Percentiles rank a stretch among this genome's conserved stretches.
Conservation (phyloP, 257 asterid genomes). For the Scutellaria barbata region DNA sequence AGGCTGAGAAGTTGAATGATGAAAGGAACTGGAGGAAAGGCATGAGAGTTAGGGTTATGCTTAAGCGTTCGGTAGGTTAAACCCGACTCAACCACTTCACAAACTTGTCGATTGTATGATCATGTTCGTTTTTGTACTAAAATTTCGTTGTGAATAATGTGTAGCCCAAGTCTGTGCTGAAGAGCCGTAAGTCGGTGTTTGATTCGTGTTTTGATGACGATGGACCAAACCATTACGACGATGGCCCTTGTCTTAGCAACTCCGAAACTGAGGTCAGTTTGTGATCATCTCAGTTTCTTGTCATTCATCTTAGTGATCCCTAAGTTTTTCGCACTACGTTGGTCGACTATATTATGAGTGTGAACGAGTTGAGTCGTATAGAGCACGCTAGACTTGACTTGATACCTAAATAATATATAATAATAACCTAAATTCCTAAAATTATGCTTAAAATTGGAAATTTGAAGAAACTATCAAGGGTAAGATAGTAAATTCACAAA, state of each 20-base stretch:
- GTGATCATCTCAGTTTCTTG: not conserved
- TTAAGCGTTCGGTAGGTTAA: slow-evolving; percentile 72
- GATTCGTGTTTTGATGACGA: slow-evolving; percentile 68
- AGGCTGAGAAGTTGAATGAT: slow-evolving; percentile 86
- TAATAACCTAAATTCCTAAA: too few relatives aligned
- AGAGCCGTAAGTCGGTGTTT: slow-evolving; percentile 62
- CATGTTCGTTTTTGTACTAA: not conserved
- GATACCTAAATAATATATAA: too few relatives aligned
- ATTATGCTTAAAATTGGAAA: too few relatives aligned
- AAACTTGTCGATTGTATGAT: too few relatives aligned
- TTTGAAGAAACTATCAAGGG: too few relatives aligned
- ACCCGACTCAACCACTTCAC: not conserved
- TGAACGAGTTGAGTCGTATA: too few relatives aligned
- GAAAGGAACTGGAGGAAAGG: slow-evolving; percentile 97
- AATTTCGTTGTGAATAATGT: not conserved
- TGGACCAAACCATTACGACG: slow-evolving; percentile 37
- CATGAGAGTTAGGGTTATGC: slow-evolving; percentile 80
- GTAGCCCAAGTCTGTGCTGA: slow-evolving; percentile 84
- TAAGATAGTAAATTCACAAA: too few relatives aligned
- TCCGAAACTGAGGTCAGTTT: slow-evolving; percentile 45
- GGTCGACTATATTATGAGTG: too few relatives aligned
- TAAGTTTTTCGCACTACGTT: too few relatives aligned
- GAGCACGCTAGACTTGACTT: too few relatives aligned
- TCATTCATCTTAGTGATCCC: too few relatives aligned
- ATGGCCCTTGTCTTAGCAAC: slow-evolving; percentile 42